A percentile compares a stretch with the other conserved stretches of the same genome.
Evolutionary conservation across 495 filamentous ascomycete species (phyloP).

Genomic region (Clohesyomyces aquaticus): DNA sequence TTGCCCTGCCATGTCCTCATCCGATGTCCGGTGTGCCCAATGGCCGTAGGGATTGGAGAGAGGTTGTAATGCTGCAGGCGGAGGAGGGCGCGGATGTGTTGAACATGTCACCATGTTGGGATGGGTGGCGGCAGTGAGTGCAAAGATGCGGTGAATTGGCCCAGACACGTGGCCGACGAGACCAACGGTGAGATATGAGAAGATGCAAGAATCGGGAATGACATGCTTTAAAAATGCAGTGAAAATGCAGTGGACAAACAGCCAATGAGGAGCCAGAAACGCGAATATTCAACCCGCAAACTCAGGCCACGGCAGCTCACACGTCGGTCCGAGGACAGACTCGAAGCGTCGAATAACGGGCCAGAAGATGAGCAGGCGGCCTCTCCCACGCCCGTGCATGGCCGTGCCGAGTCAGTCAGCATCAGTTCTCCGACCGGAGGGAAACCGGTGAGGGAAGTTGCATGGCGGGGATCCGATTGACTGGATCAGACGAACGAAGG

Average conservation of each 20-base stretch:
- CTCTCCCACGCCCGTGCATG: not conserved
- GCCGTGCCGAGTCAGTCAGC: not conserved
- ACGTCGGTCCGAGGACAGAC: not conserved
- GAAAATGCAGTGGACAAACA: not conserved
- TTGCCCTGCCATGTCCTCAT: too few species aligned
- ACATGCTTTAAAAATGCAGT: slow-evolving; percentile 1
- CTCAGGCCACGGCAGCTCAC: too few species aligned
- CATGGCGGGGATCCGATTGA: slow-evolving; percentile 20
- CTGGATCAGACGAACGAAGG: not conserved
- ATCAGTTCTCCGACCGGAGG: slow-evolving; percentile 1
- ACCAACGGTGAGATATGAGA: not conserved
- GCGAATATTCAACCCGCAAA: too few species aligned
- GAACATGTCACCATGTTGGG: not conserved
- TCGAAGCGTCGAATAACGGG: too few species aligned
- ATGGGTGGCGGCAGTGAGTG: not conserved
- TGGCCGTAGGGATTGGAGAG: too few species aligned
- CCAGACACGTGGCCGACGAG: not conserved
- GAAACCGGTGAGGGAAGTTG: slow-evolving; percentile 21
- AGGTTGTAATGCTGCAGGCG: slow-evolving; percentile 6
- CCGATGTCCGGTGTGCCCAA: too few species aligned
- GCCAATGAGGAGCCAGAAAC: too few species aligned
- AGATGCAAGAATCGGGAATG: not conserved
- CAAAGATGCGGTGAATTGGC: slow-evolving; percentile 11
- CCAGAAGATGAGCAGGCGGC: too few species aligned
- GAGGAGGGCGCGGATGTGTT: slow-evolving; percentile 19